These are phyloP conservation scores for Fagus sylvatica DNA, from an alignment of 306 rosid species.

Conservation along the genomic window DNA sequence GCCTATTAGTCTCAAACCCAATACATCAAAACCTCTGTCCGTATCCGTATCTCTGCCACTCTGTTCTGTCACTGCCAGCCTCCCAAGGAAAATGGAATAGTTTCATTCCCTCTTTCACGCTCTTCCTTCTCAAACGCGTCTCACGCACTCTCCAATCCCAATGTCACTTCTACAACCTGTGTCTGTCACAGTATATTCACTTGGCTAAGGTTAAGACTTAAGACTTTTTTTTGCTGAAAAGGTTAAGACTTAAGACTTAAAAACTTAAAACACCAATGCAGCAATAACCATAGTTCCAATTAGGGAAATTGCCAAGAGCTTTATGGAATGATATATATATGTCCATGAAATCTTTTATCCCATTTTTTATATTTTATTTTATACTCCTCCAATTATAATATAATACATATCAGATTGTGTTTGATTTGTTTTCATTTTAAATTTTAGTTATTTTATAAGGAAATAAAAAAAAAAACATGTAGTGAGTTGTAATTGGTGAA, in stretches of 20 bases:
- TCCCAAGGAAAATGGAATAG: slow-evolving; percentile 85
- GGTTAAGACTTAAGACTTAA: too few relatives aligned
- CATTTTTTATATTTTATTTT: too few relatives aligned
- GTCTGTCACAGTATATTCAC: background rate
- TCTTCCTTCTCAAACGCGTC: slow-evolving; percentile 8
- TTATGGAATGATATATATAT: too few relatives aligned
- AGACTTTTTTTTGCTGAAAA: too few relatives aligned
- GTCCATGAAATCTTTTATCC: too few relatives aligned
- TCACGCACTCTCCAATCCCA: slow-evolving; percentile 41
- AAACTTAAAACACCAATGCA: background rate
- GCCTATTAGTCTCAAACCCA: slow-evolving; percentile 53
- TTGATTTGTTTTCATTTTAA: too few relatives aligned
- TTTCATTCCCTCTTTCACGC: slow-evolving; percentile 38
- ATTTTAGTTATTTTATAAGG: too few relatives aligned
- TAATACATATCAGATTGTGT: too few relatives aligned
- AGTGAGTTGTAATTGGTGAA: too few relatives aligned
- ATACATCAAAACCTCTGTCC: slow-evolving; percentile 83
- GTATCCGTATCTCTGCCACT: slow-evolving; percentile 69
- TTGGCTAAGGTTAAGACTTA: too few relatives aligned
- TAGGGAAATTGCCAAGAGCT: background rate
- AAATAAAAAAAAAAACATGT: too few relatives aligned
- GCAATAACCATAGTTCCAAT: background rate
- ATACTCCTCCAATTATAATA: too few relatives aligned
- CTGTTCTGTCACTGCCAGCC: slow-evolving; percentile 68
- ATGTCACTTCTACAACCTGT: slow-evolving; percentile 1